Evolutionary conservation across 2,329 filamentous ascomycete genomes (phyloP).

Genomic region (Xylariaceae sp.): DNA sequence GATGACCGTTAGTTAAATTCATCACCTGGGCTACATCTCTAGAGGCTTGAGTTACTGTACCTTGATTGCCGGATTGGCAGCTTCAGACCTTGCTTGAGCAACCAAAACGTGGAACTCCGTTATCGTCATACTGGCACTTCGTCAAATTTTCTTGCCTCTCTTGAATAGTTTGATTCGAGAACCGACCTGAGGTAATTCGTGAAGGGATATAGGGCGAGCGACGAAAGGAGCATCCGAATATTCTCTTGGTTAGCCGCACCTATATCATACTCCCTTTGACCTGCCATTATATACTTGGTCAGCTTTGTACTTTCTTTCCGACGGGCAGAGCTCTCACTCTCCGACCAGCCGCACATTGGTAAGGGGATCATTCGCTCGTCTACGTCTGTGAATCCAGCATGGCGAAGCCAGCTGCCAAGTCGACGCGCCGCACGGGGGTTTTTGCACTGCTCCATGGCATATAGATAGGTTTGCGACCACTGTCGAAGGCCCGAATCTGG

Average conservation of each 20-base stretch:
- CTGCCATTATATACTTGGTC: conserved; percentile 33
- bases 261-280: conserved; percentile 48
- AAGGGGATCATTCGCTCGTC: conserved; percentile 60
- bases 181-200: conserved; percentile 46
- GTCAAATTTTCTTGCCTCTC: conserved; percentile 5
- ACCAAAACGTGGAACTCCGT: conserved; percentile 56
- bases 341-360: conserved; percentile 67
- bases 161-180: neutral
- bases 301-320: conserved; percentile 6
- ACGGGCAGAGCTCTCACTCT: conserved; percentile 43
- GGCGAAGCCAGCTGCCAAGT: conserved; percentile 54
- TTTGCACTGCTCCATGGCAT: conserved; percentile 58
- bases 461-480: conserved; percentile 65
- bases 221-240: conserved; percentile 50
- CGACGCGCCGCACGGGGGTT: conserved; percentile 62
- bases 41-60: conserved; percentile 34
- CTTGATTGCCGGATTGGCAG: conserved; percentile 49
- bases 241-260: conserved; percentile 52
- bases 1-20: conserved; percentile 12
- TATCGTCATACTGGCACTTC: conserved; percentile 47
- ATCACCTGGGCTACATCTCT: conserved; percentile 2
- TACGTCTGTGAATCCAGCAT: conserved; percentile 64
- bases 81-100: conserved; percentile 45
- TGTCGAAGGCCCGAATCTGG: conserved; percentile 59
- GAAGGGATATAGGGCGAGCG: conserved; percentile 54